Base-by-base conservation (phyloP, 2,329 filamentous ascomycete genomes). In the Juglanconis juglandina region DNA sequence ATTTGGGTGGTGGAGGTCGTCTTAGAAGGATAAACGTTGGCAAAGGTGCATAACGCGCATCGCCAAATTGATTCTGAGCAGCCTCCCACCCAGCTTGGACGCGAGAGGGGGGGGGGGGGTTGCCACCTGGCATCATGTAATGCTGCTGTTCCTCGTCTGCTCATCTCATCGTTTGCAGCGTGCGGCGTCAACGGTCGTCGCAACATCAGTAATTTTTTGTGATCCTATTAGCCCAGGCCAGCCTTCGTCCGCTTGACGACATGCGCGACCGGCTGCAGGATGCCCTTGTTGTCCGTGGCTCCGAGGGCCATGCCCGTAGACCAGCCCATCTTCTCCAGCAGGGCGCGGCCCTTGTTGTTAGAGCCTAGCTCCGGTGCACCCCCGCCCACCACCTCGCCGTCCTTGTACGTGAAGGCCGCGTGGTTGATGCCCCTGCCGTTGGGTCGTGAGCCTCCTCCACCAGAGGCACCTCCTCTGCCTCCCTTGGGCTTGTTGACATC, bases 251-350 rank as follows among this genome's bases (percentile, higher is more conserved):
- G 90, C 77, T 96, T 96, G 67, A 99, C 89, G 33, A 95, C 85
- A 65, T 96, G 93, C 33, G 87, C 82, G 32, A 99, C 89, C 0
- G 94, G 94, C 63, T 91, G 86, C 65, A 96, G 75, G 56, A 96
- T 95, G 37, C 95, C 95, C 73, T 95, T 91, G 72, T 96, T 96
- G 64, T 96, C 87, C 1, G 79, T 71, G 10, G 90, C 86, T 56
- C 95, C 95, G 1, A 99, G 81, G 1, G 90, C 90, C 70, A 88
- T 96, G 5, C 95, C 95, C 56, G 82, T 88, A 63, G 85, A 90
- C 93, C 95, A 99, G 3, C 95, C 95, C 95, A 98, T 98, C 76
- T 95, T 98, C 76, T 96, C 92, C 65, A 99, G 76, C 86, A 99
- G 90, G 3, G 87, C 86, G 54, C 92, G 85, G 10, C 95, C 95